These are phyloP conservation scores for Pyrenochaeta sp. DNA, from an alignment of 2,329 filamentous ascomycete genomes.

Conservation along the genomic window DNA sequence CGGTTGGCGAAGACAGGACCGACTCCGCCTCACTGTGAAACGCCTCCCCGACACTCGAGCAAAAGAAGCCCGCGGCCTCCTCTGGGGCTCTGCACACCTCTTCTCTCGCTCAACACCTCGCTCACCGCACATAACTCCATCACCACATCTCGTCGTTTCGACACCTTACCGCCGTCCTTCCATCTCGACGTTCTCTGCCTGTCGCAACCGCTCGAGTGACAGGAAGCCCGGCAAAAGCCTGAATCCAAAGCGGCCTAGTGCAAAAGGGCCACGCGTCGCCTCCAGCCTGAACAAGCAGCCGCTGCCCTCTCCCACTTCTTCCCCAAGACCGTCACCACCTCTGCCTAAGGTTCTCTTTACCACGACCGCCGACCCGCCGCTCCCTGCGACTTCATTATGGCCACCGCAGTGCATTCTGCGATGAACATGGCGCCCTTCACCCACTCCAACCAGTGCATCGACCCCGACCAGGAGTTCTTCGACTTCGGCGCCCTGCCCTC, in stretches of 20 bases:
- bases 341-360: conserved; percentile 34
- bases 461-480: conserved; percentile 52
- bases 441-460: conserved; percentile 46
- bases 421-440: conserved; percentile 46
- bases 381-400: conserved; percentile 34
- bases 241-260: no score
- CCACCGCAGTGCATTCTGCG: conserved; percentile 45
- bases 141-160: no score
- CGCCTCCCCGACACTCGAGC: conserved; percentile 31
- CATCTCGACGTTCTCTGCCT: background rate
- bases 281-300: no score
- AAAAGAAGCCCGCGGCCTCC: conserved; percentile 25
- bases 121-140: conserved; percentile 1
- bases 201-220: no score
- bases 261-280: no score
- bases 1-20: conserved; percentile 8
- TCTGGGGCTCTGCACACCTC: conserved; percentile 7
- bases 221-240: no score
- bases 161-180: conserved; percentile 1
- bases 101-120: conserved; percentile 12
- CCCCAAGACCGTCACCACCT: conserved; percentile 31
- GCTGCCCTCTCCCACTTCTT: no score
- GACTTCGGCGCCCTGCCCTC: conserved; percentile 68
- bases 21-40: conserved; percentile 26
- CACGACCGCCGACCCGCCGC: conserved; percentile 18